These are phyloP conservation scores for Phytophthora megakarya DNA, from an alignment of 352 stramenopile genomes.

Conservation along the genomic window DNA sequence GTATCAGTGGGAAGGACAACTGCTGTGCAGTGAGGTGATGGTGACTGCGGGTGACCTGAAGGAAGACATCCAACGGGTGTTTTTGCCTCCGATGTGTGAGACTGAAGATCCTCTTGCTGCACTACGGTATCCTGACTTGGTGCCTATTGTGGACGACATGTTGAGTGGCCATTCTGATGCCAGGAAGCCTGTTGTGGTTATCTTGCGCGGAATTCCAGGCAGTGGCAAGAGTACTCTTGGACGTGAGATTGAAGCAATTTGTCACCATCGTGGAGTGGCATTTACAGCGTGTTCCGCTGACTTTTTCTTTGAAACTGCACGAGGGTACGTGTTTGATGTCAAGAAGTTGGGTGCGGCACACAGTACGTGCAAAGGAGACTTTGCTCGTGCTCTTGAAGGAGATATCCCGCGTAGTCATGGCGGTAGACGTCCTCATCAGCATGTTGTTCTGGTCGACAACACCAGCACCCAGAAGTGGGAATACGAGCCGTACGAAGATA, in stretches of 20 bases:
- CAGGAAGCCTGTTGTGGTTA: conserved; percentile 46
- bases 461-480: conserved; percentile 75
- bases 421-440: conserved; percentile 8
- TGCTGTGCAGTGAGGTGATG: conserved; percentile 26
- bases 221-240: conserved; percentile 74
- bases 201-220: conserved; percentile 72
- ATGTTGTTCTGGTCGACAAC: conserved; percentile 75
- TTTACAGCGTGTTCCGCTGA: conserved; percentile 66
- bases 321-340: conserved; percentile 69
- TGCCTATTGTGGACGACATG: conserved; percentile 44
- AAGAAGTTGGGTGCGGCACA: conserved; percentile 56
- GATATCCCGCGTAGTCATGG: conserved; percentile 2
- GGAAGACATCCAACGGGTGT: conserved; percentile 32
- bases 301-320: conserved; percentile 62
- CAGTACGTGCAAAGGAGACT: conserved; percentile 47
- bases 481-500: conserved; percentile 58
- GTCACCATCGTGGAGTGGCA: conserved; percentile 22
- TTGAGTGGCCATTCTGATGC: conserved; percentile 29
- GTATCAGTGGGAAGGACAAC: conserved; percentile 38
- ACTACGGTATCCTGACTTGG: conserved; percentile 42
- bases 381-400: conserved; percentile 38
- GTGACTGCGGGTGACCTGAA: conserved; percentile 13
- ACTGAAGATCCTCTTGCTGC: background rate
- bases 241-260: conserved; percentile 48
- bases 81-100: conserved; percentile 23